Evolutionary conservation across 257 asterid species (phyloP), one percentile per base, ranked within the genome.

Genomic region (Nicotiana paniculata): DNA sequence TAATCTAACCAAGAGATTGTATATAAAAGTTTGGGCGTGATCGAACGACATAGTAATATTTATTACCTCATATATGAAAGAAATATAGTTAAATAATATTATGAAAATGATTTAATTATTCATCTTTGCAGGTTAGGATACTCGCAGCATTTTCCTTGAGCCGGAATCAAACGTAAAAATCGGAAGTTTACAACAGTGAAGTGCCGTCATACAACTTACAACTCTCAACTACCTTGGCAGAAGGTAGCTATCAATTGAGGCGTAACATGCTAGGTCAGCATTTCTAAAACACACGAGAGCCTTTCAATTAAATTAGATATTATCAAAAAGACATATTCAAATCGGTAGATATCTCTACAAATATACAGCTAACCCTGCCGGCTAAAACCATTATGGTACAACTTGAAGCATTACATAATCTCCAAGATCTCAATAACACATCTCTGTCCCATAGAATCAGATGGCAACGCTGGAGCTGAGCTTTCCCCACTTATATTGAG

Each of bases 301-400:
- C 64, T 28, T 37, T 75, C 26, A 48, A 75, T 75, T 75, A 75
- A 75, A 28, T 75, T 51, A 51, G 80, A 75, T 43, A 43, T 1
- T 43, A 43, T 59, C 64, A 75, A 51, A 26, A 11, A 15, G 58
- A 53, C 58, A 13, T 30, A 30, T 11, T 75, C 64, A 51, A 75
- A 26, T 51, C 64, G 28, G 80, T 51, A 28, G 64, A 51, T 51
- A 75, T 26, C 80, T 75, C 80, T 75, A 75, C 80, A 75, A 75
- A 75, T 75, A 75, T 75, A 75, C 80, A 75, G 63, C 80, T 75
- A 75, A 51, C 24, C 79, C 80, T 75, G 62, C 63, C 63, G 26
- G 63, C 51, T 26, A 75, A 51, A 75, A 2, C 28, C 28, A 51
- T 26, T 75, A 26, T 75, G 64, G 62, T 75, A 75, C 76, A 68